Conservation (phyloP, 176 grass and related monocot genomes). For the Guadua angustifolia region DNA sequence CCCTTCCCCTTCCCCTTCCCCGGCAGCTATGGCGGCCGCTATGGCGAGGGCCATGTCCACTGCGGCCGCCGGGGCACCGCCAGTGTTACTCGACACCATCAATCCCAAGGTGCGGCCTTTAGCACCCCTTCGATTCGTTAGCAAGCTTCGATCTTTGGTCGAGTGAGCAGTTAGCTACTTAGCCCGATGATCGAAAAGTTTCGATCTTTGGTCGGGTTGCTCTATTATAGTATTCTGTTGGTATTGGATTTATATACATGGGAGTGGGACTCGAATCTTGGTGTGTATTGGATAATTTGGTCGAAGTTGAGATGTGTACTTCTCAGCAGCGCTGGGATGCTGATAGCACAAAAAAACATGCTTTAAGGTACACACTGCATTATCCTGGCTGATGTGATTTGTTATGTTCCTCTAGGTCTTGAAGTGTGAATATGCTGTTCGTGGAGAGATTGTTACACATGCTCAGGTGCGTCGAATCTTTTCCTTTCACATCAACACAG, state of each 20-base stretch:
- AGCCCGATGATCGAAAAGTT: background rate
- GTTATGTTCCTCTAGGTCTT: conserved; percentile 60
- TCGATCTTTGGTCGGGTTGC: background rate
- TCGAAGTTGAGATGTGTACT: background rate
- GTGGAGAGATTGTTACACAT: conserved; percentile 86
- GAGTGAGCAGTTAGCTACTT: background rate
- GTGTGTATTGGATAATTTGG: background rate
- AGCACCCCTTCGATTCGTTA: background rate
- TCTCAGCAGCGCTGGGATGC: background rate
- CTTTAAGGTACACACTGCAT: background rate
- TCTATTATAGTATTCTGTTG: background rate
- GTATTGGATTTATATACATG: background rate
- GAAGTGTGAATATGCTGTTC: conserved; percentile 92
- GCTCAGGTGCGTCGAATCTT: conserved; percentile 66
- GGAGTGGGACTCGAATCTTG: background rate
- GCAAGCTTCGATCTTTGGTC: background rate
- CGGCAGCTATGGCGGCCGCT: conserved; percentile 49
- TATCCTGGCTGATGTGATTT: conserved; percentile 9
- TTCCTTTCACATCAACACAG: background rate
- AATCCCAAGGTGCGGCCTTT: conserved; percentile 63
- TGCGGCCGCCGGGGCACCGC: conserved; percentile 26
- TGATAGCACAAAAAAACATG: background rate
- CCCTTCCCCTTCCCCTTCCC: background rate
- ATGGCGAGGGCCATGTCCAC: conserved; percentile 55
- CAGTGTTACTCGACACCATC: conserved; percentile 63